A percentile compares a stretch with the other conserved stretches of the same genome.
Evolutionary conservation across 257 asterid species (phyloP).

Genomic region (Salvia splendens): DNA sequence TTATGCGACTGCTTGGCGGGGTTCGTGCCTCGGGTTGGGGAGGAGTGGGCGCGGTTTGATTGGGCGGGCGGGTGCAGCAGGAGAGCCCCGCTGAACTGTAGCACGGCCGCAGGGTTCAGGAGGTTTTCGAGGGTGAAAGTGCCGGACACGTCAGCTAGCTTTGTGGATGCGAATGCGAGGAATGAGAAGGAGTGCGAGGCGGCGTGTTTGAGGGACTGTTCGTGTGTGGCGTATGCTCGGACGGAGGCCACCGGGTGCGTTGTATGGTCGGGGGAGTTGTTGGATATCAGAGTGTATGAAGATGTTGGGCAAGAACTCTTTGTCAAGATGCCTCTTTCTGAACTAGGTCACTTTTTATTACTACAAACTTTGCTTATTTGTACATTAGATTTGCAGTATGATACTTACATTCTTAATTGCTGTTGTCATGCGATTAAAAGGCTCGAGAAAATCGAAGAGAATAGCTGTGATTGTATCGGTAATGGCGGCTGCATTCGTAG

Average conservation of each 20-base stretch:
- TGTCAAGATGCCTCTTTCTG: conserved; percentile 41
- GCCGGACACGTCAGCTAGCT: conserved; percentile 35
- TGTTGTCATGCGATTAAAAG: neutral
- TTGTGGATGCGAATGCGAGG: conserved; percentile 22
- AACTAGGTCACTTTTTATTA: conserved; percentile 33
- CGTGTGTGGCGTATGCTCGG: conserved; percentile 45
- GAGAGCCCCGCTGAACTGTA: conserved; percentile 32
- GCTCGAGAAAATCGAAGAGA: conserved; percentile 15
- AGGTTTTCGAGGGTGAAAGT: conserved; percentile 36
- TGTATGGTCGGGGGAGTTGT: conserved; percentile 42
- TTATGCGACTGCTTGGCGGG: conserved; percentile 39
- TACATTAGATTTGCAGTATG: too few species aligned
- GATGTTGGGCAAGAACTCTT: conserved; percentile 46
- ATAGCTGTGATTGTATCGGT: conserved; percentile 22
- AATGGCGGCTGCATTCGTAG: conserved; percentile 8
- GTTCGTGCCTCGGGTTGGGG: conserved; percentile 36
- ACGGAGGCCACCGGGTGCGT: conserved; percentile 33
- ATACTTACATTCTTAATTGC: neutral
- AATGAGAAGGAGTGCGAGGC: conserved; percentile 27
- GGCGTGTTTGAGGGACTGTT: conserved; percentile 40
- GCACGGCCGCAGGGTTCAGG: conserved; percentile 32
- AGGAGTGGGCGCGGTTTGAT: conserved; percentile 41
- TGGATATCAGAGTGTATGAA: conserved; percentile 35
- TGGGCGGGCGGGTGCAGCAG: conserved; percentile 45
- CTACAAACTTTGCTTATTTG: neutral